A percentile compares a stretch with the other conserved stretches of the same genome.
These are phyloP conservation scores for Acorus gramineus DNA, from an alignment of 106 monocot species.

Conservation along the genomic window DNA sequence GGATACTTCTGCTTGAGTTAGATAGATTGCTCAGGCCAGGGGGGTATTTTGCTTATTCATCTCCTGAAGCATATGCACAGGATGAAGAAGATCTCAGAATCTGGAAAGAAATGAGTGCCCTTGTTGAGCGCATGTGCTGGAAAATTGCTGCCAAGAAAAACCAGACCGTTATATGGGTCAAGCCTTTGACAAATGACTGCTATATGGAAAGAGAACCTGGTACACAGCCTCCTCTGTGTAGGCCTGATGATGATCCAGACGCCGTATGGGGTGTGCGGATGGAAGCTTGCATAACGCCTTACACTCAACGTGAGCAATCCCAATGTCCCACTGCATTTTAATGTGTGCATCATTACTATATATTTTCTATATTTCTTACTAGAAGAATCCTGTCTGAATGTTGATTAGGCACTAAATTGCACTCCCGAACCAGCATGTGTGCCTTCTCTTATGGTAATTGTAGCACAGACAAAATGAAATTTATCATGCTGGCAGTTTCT, in stretches of 20 bases:
- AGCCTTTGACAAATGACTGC: constrained; percentile 80
- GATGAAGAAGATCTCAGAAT: constrained; percentile 87
- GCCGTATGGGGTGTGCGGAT: constrained; percentile 70
- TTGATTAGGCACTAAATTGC: no score
- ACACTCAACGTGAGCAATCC: constrained; percentile 52
- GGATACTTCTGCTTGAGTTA: constrained; percentile 76
- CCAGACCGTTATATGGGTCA: constrained; percentile 91
- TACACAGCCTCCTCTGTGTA: constrained; percentile 62
- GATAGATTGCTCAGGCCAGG: constrained; percentile 84
- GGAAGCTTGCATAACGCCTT: constrained; percentile 84
- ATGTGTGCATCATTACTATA: no score
- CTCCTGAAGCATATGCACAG: constrained; percentile 92
- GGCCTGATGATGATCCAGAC: constrained; percentile 67
- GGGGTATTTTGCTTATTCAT: constrained; percentile 90
- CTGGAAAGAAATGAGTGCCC: constrained; percentile 79
- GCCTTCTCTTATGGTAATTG: no score
- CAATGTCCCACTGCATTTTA: neutral
- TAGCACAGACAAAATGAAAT: no score
- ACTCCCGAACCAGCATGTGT: no score
- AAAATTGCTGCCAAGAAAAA: constrained; percentile 73
- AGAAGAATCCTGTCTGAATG: no score
- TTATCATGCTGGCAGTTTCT: no score
- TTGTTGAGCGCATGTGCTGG: constrained; percentile 92
- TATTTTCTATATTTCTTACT: no score
- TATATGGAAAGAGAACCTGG: constrained; percentile 59